Conservation (phyloP, 495 filamentous ascomycete genomes). For the Pyrenopolyporus hunteri region DNA sequence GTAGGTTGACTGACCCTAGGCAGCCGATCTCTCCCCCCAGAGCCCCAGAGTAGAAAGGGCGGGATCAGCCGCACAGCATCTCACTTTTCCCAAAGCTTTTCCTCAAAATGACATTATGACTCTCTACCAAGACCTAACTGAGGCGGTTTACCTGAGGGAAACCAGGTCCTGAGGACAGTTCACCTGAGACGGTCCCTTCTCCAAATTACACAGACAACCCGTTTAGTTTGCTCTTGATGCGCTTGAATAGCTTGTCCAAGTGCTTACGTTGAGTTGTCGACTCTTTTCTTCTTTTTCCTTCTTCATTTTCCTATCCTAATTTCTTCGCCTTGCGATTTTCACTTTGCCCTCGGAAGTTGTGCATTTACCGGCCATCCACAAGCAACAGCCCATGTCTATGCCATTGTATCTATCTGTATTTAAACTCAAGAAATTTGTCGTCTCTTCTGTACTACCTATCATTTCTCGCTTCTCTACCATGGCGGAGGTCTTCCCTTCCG, state of each 20-base stretch:
- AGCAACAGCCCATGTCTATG: neutral
- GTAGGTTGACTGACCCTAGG: conserved; percentile 33
- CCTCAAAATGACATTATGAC: conserved; percentile 30
- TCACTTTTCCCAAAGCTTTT: conserved; percentile 29
- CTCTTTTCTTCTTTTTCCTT: too few species aligned
- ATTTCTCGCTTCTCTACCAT: conserved; percentile 39
- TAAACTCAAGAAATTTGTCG: conserved; percentile 2
- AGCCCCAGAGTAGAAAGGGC: conserved; percentile 23
- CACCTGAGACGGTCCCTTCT: conserved; percentile 39
- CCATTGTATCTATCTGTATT: conserved; percentile 18
- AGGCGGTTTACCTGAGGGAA: conserved; percentile 25
- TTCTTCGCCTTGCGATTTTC: neutral
- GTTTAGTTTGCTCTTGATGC: conserved; percentile 4
- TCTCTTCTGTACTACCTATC: conserved; percentile 10
- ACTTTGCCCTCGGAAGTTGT: conserved; percentile 7
- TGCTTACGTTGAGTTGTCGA: conserved; percentile 28
- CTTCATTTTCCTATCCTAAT: conserved; percentile 6
- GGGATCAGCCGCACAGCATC: conserved; percentile 47
- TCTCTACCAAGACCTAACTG: conserved; percentile 22
- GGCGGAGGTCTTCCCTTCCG: conserved; percentile 51
- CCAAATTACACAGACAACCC: conserved; percentile 1
- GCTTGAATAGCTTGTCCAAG: conserved; percentile 17
- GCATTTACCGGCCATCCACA: neutral
- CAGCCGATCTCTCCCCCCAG: conserved; percentile 31
- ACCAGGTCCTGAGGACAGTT: conserved; percentile 38